These are phyloP conservation scores for Fusarium torulosum DNA, from an alignment of 2,329 filamentous ascomycete species.

Conservation along the genomic window DNA sequence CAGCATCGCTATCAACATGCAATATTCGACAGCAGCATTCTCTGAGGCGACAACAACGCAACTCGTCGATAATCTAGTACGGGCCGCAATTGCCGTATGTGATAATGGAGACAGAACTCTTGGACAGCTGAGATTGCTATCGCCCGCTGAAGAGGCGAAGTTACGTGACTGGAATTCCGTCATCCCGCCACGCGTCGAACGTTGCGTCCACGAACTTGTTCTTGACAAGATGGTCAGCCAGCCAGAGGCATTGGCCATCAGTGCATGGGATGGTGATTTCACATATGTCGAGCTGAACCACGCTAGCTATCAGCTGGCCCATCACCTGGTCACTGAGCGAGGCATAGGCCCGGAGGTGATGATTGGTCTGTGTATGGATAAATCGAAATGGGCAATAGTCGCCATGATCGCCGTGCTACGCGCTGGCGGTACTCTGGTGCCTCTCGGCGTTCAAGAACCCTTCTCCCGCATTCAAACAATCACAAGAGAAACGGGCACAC, in stretches of 20 bases:
- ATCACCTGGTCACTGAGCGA: too few species aligned
- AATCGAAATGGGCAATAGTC: conserved; percentile 1
- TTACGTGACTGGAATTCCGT: too few species aligned
- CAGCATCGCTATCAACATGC: too few species aligned
- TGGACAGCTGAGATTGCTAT: too few species aligned
- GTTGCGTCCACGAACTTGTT: conserved; percentile 1
- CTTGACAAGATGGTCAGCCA: conserved; percentile 3
- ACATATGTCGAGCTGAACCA: conserved; percentile 4
- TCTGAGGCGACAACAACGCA: too few species aligned
- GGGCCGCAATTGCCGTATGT: too few species aligned
- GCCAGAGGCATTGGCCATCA: conserved; percentile 8
- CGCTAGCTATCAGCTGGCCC: conserved; percentile 3
- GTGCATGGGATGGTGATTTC: conserved; percentile 1
- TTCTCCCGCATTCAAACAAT: too few species aligned
- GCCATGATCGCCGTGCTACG: conserved; percentile 8
- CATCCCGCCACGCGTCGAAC: conserved; percentile 3
- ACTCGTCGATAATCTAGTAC: too few species aligned
- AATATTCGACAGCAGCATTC: too few species aligned
- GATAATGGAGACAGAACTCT: too few species aligned
- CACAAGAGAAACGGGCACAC: too few species aligned
- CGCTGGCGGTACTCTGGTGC: conserved; percentile 2
- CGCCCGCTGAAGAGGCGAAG: too few species aligned
- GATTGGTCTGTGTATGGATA: conserved; percentile 9
- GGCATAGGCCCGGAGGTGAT: conserved; percentile 2
- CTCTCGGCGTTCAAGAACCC: conserved; percentile 8